phyloP scores from a whole-genome alignment of 2,329 filamentous ascomycete species.

The Myotisia sp. region DNA sequence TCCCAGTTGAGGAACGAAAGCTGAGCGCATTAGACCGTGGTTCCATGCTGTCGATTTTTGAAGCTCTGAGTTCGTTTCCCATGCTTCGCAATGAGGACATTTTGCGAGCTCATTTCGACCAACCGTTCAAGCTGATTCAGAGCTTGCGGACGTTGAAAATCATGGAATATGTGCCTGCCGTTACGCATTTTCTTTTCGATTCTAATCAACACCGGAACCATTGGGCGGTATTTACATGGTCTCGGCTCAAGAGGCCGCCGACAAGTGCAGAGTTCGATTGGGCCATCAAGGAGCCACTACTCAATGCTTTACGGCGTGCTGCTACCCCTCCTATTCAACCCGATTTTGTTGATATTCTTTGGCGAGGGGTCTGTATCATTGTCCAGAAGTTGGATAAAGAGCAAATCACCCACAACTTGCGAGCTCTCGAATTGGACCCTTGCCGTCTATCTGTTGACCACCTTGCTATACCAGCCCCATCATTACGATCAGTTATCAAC shows the following conservation, averaged over 20 bases:
- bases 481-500: conserved; percentile 55
- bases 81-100: conserved; percentile 49
- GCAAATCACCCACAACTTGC: conserved; percentile 62
- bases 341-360: conserved; percentile 54
- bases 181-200: conserved; percentile 74
- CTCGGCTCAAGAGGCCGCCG: conserved; percentile 49
- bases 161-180: conserved; percentile 61
- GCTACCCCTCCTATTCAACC: conserved; percentile 40
- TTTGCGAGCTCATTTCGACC: conserved; percentile 53
- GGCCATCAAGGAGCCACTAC: conserved; percentile 62
- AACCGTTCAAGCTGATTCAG: conserved; percentile 68
- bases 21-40: conserved; percentile 39
- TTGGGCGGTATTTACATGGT: conserved; percentile 58
- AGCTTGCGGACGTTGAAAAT: conserved; percentile 66
- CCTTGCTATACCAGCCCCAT: conserved; percentile 47
- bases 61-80: conserved; percentile 69
- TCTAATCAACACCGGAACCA: conserved; percentile 46
- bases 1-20: conserved; percentile 38
- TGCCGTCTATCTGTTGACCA: conserved; percentile 48
- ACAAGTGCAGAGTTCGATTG: conserved; percentile 69
- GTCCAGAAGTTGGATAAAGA: conserved; percentile 58
- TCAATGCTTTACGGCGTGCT: conserved; percentile 50
- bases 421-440: conserved; percentile 60
- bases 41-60: conserved; percentile 69
- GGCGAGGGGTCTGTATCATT: conserved; percentile 62